Evolutionary conservation across 495 filamentous ascomycete genomes (phyloP), one percentile per base, ranked within the genome.

Genomic region (Clavariopsis aquatica): DNA sequence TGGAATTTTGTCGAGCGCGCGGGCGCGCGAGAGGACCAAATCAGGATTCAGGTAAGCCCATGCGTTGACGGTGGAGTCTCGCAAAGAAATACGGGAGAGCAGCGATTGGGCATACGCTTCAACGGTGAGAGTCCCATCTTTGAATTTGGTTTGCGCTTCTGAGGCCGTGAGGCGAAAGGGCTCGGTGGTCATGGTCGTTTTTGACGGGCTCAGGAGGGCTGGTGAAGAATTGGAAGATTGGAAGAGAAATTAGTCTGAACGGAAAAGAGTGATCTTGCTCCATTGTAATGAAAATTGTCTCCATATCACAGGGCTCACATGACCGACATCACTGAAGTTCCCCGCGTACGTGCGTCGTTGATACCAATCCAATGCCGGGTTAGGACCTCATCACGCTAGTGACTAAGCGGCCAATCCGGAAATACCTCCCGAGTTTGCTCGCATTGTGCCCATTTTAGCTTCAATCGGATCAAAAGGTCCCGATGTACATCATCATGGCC

Each of bases 71-170:
- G 62, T 67, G 46, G 59, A 41, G 55, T 86, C 83, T 36, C 83
- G 75, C 54, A 71, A 53, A 19, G 77, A 70, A 63, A 84, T 81
- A 20, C 80, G 80, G 3, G 69, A 20, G 12, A 87, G 78, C 1
- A 87, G 75, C 0, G 82, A 81, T 26, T 75, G 74, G 3, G 78
- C 82, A 70, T 85, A 85, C 34, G 76, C 72, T 65, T 82, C 79
- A 0, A 82, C 78, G 1, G 79, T 81, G 5, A 83, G 57, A 27
- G 28, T 26, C 20, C 60, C 66, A 34, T 3, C 74, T 61, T 65
- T 72, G 36, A 81, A 66, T 24, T 69, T 69, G 8, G 72, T 58
- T 13, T 78, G 69, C 8, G 71, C 75, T 66, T 79, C 64, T 12
- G 69, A 74, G 36, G 78, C 79, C 1, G 75, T 79, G 4, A 80